Base-by-base conservation (phyloP, 345 rosid genomes). In the Iberis pinnata region DNA sequence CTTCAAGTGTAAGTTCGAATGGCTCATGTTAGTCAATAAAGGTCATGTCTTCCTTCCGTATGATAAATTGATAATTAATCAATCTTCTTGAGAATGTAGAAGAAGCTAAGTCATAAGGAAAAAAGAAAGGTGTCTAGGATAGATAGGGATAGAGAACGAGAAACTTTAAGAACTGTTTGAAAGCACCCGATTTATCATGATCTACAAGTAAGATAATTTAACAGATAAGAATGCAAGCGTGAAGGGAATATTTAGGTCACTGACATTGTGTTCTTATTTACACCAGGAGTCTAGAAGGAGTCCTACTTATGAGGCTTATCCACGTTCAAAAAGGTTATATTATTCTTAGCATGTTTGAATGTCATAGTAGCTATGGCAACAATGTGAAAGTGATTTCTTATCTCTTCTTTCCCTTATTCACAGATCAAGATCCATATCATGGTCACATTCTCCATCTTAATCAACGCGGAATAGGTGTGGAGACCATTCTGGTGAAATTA, bases 231-330 rank as follows among this genome's bases (percentile, higher is more conserved):
- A 51, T n/a, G n/a, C 13, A 29, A 37, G 54, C 9, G 12, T 47
- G 8, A 29, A 14, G n/a, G 36, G 46, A n/a, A 38, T 11, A 5
- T 22, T 20, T 18, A 42, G 8, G 38, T 58, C 44, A 17, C 42
- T 24, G 10, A 17, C 43, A 43, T 61, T 52, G 12, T 71, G 60
- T 32, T 12, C 74, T n/a, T 13, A 12, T 13, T 15, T 45, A 16
- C 45, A 27, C 61, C 88, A 95, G 76, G 97, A 85, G 70, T 54
- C 89, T 31, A 76, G 98, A 65, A 68, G 87, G 53, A 88, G 98
- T 79, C 97, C 98, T 31, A 85, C 94, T 50, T 92, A 92, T 71
- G 95, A 92, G 58, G 95, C 95, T 49, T 92, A 92, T 79, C 73
- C 86, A n/a, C 88, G 80, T 18, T 80, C 81, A 43, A 76, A 88